Evolutionary conservation across 2,329 filamentous ascomycete species (phyloP), one percentile per base, ranked within the genome.

Genomic region (Apiospora pterosperma): DNA sequence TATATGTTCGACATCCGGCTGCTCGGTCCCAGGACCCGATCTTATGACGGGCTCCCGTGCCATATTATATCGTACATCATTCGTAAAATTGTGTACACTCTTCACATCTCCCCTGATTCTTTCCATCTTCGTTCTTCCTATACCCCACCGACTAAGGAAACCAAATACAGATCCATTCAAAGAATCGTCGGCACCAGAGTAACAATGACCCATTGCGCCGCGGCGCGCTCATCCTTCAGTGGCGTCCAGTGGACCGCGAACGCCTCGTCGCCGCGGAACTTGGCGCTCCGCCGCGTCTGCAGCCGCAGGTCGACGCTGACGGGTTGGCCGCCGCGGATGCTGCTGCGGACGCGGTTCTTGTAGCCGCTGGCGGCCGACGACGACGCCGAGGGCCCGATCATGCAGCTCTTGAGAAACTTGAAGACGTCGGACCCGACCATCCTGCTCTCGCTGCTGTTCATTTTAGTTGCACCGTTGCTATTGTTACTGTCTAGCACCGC

Each of bases 271-370:
- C 70, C 70, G 28, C 72, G 68, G 55, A 74, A 73, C 12, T 68
- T 44, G 21, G 71, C 71, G 36, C 69, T 72, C 28, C 71, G 68
- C 25, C 67, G 64, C 7, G 71, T 73, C 66, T 73, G 71, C 21
- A 74, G 65, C 4, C 72, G 71, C 28, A 74, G 39, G 44, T 72
- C 69, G 3, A 71, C 65, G 36, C 71, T 72, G 59, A 75, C 69
- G 12, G 79, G 77, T 28, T 69, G 70, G 61, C 78, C 77, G 31
- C 69, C 69, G 14, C 65, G 65, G 11, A 64, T 31, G 31, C 62
- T 60, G 36, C 19, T 62, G 1, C 70, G 67, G 5, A 73, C 70
- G 11, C 68, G 65, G 3, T 59, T 28, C 64, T 71, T 72, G 65
- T 69, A 71, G 36, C 72, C 72, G 36, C 36, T 23, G 16, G 48